Evolutionary conservation across 495 filamentous ascomycete species (phyloP).

Genomic region (Evansstolkia leycettana): DNA sequence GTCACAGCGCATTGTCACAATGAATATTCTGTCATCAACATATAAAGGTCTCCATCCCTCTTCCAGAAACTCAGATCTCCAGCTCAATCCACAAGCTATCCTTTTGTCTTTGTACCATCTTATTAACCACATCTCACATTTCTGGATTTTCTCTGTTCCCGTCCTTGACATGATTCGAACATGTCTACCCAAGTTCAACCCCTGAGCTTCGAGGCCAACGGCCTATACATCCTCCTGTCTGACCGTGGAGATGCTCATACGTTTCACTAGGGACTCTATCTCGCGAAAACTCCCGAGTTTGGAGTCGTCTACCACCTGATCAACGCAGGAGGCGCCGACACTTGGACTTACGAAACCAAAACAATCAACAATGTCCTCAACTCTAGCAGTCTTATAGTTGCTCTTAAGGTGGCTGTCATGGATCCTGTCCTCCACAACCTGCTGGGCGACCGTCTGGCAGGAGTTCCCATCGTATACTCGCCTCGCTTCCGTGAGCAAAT

Average conservation of each 20-base stretch:
- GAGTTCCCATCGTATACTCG: slow-evolving; percentile 10
- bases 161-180: no score
- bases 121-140: no score
- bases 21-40: no score
- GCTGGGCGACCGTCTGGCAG: slow-evolving; percentile 6
- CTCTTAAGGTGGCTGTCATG: slow-evolving; percentile 11
- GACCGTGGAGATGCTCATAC: slow-evolving; percentile 9
- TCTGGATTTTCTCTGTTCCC: no score
- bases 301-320: slow-evolving; percentile 9
- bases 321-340: slow-evolving; percentile 4
- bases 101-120: no score
- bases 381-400: slow-evolving; percentile 5
- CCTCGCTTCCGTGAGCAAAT: slow-evolving; percentile 9
- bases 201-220: background rate
- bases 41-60: no score
- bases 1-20: no score
- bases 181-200: no score
- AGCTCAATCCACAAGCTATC: no score
- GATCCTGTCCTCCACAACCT: slow-evolving; percentile 10
- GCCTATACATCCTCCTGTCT: slow-evolving; percentile 9
- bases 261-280: slow-evolving; percentile 16
- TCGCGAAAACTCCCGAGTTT: slow-evolving; percentile 4
- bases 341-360: slow-evolving; percentile 9
- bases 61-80: no score
- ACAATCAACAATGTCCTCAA: slow-evolving; percentile 2